Base-by-base conservation (phyloP, 2,329 filamentous ascomycete species). In the Hypomyces perniciosus region DNA sequence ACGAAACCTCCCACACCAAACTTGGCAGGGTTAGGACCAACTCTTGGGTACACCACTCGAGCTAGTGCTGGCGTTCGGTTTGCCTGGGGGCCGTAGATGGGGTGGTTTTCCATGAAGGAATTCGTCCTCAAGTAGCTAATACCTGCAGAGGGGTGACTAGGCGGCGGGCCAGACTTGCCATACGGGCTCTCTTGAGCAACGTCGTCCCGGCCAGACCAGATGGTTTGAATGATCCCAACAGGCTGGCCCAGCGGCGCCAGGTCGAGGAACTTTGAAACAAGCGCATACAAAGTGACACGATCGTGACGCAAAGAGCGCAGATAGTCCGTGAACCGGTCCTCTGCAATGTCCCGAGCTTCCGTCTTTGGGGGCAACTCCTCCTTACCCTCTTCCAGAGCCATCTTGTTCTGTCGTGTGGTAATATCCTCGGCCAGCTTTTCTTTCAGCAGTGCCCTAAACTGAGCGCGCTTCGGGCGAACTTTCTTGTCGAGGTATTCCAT, bases 211-310 rank as follows among this genome's bases (percentile, higher is more conserved):
- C 57, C 53, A 4, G 58, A 57, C 33, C 63, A 52, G 41, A 65
- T 55, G 26, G 61, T 59, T 26, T 63, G 48, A 39, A 59, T 51
- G 31, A 64, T 51, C 35, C 65, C 64, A 27, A 64, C 58, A 10
- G 61, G 62, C 47, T 60, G 63, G 33, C 66, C 66, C 20, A 83
- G 62, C 1, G 80, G 80, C 2, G 79, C 78, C 12, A 86, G 74
- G 58, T 85, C 83, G 46, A 86, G 70, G 64, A 85, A 85, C 51
- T 74, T 71, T 60, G 80, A 75, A 41, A 85, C 77, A 39, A 79
- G 65, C 6, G 70, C 69, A 63, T 76, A 83, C 3, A 85, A 68
- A 6, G 68, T 66, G 8, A 68, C 62, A 5, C 75, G 73, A 51
- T 83, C 73, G 51, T 71, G 60, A 33, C 82, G 80, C 48, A 84